These are phyloP conservation scores for Sarocladium brachiariae DNA, from an alignment of 2,329 filamentous ascomycete species.

Conservation along the genomic window DNA sequence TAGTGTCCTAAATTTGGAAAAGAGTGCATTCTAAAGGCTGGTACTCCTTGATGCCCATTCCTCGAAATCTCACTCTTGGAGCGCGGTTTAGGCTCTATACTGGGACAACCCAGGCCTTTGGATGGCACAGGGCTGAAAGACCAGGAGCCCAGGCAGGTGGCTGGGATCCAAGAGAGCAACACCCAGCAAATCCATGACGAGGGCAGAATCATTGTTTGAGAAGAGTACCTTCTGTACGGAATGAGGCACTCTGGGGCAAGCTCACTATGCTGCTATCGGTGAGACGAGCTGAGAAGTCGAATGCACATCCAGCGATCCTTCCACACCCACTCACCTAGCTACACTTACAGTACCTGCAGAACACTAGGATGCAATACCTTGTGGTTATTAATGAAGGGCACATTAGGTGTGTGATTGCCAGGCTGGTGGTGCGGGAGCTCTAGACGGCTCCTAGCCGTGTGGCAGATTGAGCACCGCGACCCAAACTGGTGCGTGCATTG, in stretches of 20 bases:
- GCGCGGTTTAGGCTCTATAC: no score
- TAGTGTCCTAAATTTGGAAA: no score
- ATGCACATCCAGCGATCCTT: background rate
- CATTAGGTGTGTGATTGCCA: background rate
- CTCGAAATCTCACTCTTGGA: no score
- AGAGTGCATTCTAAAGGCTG: no score
- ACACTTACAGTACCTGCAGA: constrained; percentile 4
- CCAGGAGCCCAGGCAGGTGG: no score
- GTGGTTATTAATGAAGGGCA: background rate
- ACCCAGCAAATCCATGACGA: no score
- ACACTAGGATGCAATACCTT: background rate
- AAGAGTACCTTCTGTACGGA: background rate
- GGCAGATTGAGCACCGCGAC: no score
- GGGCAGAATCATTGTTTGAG: no score
- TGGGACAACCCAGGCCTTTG: background rate
- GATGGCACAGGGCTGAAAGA: background rate
- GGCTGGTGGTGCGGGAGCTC: background rate
- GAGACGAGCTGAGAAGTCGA: background rate
- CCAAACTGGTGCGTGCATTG: no score
- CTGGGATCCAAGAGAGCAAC: no score
- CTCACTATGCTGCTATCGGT: background rate
- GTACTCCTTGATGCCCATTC: no score
- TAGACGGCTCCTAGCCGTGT: no score
- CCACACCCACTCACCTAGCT: background rate
- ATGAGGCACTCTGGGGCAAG: background rate